Base-by-base conservation (phyloP, 2,329 filamentous ascomycete genomes). In the Microdochium bolleyi region DNA sequence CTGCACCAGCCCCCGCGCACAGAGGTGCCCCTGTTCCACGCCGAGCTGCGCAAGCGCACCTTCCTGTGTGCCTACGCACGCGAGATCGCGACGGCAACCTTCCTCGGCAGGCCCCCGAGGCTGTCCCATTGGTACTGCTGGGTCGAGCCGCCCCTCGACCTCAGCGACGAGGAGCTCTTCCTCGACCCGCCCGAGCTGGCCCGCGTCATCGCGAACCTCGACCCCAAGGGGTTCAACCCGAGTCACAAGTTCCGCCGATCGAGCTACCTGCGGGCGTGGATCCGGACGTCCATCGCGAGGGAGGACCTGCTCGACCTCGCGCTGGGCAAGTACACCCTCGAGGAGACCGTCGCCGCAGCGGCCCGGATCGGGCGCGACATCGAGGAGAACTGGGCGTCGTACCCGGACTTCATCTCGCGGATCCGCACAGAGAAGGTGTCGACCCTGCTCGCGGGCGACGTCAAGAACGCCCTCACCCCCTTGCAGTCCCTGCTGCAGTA, bases 221-320 rank as follows among this genome's bases (percentile, higher is more conserved):
- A 67, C 24, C 55, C 64, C 2, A 52, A 62, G 16, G 67, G 66
- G 1, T 67, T 60, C 44, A 62, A 62, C 25, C 61, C 52, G 14
- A 51, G 53, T 0, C 62, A 60, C 2, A 58, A 53, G 16, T 49
- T 66, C 41, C 54, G 56, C 21, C 57, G 61, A 7, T 56, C 57
- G 1, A 65, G 62, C 10, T 64, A 58, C 56, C 48, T 60, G 52
- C 61, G 62, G 19, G 54, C 55, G 2, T 66, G 62, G 59, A 46
- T 62, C 19, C 57, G 57, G 5, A 62, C 64, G 24, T 57, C 61
- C 16, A 58, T 57, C 0, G 52, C 51, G 3, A 60, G 67, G n/a
- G 67, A 69, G 55, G 67, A 69, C n/a, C 61, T 69, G 21, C 58
- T 69, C 52, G 66, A 69, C 53, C 56, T 70, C 25, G 62, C 67